Evolutionary conservation across 2,329 filamentous ascomycete species (phyloP).

Genomic region (Cercospora zeina): DNA sequence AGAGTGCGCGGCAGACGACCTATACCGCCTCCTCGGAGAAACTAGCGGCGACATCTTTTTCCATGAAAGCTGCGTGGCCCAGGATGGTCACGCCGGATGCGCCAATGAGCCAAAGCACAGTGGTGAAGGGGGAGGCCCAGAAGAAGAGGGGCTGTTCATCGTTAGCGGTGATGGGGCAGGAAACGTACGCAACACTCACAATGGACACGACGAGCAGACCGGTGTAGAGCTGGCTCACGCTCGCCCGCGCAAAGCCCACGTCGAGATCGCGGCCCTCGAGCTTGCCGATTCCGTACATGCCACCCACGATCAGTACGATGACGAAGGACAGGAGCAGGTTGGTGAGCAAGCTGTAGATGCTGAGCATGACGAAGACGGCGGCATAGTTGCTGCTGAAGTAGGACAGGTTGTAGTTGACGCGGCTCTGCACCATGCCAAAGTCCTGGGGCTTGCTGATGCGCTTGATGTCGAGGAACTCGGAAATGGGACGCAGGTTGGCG

Average conservation of each 20-base stretch:
- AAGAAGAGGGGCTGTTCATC: slow-evolving; percentile 66
- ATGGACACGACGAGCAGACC: slow-evolving; percentile 78
- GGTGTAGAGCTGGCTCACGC: slow-evolving; percentile 92
- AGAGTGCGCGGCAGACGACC: slow-evolving; percentile 96
- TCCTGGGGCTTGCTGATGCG: slow-evolving; percentile 90
- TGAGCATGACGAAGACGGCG: slow-evolving; percentile 88
- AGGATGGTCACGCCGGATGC: slow-evolving; percentile 91
- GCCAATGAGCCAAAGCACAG: slow-evolving; percentile 92
- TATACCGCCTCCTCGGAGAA: slow-evolving; percentile 99
- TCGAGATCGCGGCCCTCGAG: slow-evolving; percentile 86
- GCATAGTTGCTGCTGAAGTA: slow-evolving; percentile 99
- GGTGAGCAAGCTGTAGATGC: slow-evolving; percentile 90
- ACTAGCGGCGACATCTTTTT: slow-evolving; percentile 80
- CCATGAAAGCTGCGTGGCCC: slow-evolving; percentile 68
- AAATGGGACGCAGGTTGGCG: slow-evolving; percentile 84
- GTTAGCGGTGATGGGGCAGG: slow-evolving; percentile 1
- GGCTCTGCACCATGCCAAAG: slow-evolving; percentile 84
- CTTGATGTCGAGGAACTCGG: slow-evolving; percentile 96
- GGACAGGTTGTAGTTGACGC: slow-evolving; percentile 94
- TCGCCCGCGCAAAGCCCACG: slow-evolving; percentile 77
- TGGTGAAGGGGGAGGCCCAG: slow-evolving; percentile 78
- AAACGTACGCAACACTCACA: slow-evolving; percentile 17
- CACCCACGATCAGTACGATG: slow-evolving; percentile 80
- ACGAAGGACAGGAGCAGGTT: slow-evolving; percentile 87
- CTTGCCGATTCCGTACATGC: slow-evolving; percentile 89